Evolutionary conservation across 805 yeast genomes (phyloP).

Genomic region (Grigorovia yakushimaensis): DNA sequence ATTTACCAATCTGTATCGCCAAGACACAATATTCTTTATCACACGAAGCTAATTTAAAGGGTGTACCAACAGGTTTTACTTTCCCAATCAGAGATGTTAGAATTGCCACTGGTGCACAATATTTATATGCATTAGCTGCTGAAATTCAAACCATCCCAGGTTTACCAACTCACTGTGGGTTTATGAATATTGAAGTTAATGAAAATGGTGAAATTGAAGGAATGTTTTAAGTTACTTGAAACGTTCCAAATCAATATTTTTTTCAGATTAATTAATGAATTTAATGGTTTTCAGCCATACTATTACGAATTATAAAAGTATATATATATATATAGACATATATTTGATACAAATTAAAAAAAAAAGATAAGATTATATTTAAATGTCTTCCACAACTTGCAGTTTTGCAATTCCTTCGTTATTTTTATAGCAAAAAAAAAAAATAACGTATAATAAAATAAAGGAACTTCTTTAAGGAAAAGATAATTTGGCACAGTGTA

Average conservation of each 20-base stretch:
- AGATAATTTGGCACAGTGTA: too few relatives aligned
- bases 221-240: conserved; percentile 37
- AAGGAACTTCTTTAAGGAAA: not conserved
- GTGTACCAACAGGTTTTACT: conserved; percentile 71
- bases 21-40: conserved; percentile 80
- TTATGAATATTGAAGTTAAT: conserved; percentile 76
- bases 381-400: not conserved
- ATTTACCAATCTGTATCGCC: conserved; percentile 76
- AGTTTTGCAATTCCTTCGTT: not conserved
- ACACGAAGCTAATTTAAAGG: conserved; percentile 73
- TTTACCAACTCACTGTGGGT: conserved; percentile 75
- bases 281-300: too few relatives aligned
- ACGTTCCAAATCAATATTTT: too few relatives aligned
- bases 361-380: not conserved
- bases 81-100: conserved; percentile 77
- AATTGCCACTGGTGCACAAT: conserved; percentile 64
- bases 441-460: not conserved
- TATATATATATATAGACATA: not conserved
- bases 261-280: too few relatives aligned
- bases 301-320: too few relatives aligned
- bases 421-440: not conserved
- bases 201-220: conserved; percentile 79
- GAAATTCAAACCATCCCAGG: conserved; percentile 85
- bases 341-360: not conserved
- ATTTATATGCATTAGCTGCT: conserved; percentile 75